phyloP scores from a whole-genome alignment of 2,329 filamentous ascomycete genomes.

The Diplodia seriata region DNA sequence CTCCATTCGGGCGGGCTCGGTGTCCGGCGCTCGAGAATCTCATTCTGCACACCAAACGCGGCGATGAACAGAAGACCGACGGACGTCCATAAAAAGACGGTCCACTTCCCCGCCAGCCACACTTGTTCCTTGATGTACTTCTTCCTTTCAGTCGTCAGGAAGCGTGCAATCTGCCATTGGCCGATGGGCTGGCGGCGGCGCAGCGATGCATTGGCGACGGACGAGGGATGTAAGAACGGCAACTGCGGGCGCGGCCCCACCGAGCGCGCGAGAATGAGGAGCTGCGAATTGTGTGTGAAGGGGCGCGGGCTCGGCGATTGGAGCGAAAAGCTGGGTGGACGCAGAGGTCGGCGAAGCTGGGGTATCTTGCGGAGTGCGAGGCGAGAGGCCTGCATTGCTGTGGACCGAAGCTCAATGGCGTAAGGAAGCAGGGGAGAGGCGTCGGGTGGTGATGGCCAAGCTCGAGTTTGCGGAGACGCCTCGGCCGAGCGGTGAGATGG shows the following conservation, averaged over 20 bases:
- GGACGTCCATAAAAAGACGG: constrained; percentile 69
- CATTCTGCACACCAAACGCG: constrained; percentile 72
- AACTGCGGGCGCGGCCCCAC: constrained; percentile 65
- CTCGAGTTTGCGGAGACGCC: constrained; percentile 10
- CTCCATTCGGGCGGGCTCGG: constrained; percentile 86
- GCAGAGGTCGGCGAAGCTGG: constrained; percentile 39
- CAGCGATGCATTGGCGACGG: constrained; percentile 41
- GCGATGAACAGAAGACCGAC: constrained; percentile 66
- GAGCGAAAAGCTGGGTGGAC: constrained; percentile 36
- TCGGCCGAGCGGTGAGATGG: not conserved
- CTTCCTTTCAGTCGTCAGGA: constrained; percentile 80
- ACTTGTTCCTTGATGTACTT: constrained; percentile 74
- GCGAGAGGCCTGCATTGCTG: constrained; percentile 41
- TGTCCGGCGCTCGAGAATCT: constrained; percentile 75
- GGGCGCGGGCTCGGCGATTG: constrained; percentile 51
- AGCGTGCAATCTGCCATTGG: constrained; percentile 66
- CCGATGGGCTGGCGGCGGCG: constrained; percentile 35
- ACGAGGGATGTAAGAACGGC: constrained; percentile 68
- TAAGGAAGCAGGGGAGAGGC: not conserved
- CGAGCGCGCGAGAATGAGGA: constrained; percentile 58
- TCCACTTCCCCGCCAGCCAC: constrained; percentile 72
- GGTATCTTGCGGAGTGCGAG: constrained; percentile 37
- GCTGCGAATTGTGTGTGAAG: constrained; percentile 65
- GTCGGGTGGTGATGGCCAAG: not conserved
- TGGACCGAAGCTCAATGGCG: not conserved